These are phyloP conservation scores for Incumbomyces delicatus DNA, from an alignment of 2,329 filamentous ascomycete species.

Conservation along the genomic window DNA sequence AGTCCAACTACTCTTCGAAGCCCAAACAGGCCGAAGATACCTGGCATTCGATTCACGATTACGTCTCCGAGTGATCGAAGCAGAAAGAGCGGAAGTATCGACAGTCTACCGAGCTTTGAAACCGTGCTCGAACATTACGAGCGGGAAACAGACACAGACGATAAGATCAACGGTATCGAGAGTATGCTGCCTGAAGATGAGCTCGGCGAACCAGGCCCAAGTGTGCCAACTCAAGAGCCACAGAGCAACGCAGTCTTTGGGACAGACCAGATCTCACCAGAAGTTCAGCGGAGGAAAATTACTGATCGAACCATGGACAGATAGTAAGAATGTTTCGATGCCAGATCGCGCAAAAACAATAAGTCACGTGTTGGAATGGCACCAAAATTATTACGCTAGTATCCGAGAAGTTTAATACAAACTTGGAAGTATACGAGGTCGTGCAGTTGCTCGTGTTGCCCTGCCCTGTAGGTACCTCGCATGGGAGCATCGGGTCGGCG, in stretches of 20 bases:
- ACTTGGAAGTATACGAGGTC: too few species aligned
- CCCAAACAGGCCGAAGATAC: not conserved
- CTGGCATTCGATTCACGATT: slow-evolving; percentile 3
- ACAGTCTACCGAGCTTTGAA: slow-evolving; percentile 3
- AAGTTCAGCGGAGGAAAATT: too few species aligned
- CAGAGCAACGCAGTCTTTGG: not conserved
- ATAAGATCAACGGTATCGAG: not conserved
- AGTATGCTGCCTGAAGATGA: not conserved
- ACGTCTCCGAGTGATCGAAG: slow-evolving; percentile 2
- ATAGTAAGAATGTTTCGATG: too few species aligned
- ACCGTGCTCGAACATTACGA: slow-evolving; percentile 28
- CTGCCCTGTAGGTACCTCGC: too few species aligned
- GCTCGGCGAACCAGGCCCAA: slow-evolving; percentile 1
- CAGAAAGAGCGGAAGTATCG: slow-evolving; percentile 3
- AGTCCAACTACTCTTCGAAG: not conserved
- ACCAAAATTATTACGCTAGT: too few species aligned
- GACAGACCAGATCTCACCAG: not conserved
- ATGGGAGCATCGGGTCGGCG: too few species aligned
- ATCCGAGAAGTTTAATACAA: too few species aligned
- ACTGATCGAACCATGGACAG: too few species aligned
- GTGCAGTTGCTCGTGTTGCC: too few species aligned
- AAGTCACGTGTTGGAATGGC: too few species aligned
- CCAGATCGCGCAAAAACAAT: too few species aligned
- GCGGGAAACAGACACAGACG: slow-evolving; percentile 53
- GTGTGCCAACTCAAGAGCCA: not conserved